Evolutionary conservation across 2,329 filamentous ascomycete species (phyloP).

Genomic region (Cladophialophora psammophila): DNA sequence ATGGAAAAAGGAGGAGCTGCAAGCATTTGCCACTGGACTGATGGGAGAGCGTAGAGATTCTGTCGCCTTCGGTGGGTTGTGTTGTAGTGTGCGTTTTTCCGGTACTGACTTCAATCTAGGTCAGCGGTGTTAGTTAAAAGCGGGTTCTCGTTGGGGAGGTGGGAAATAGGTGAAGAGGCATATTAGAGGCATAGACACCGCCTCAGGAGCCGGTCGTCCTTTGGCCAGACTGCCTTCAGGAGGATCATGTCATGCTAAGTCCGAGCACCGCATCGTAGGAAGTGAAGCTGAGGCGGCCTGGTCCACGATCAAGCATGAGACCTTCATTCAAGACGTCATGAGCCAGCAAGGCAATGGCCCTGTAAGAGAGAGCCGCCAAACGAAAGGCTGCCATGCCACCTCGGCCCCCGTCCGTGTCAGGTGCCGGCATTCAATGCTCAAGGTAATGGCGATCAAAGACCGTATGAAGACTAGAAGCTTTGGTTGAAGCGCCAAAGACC

Average conservation of each 20-base stretch:
- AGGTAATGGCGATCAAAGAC: neutral
- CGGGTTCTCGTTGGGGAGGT: neutral
- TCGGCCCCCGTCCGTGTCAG: neutral
- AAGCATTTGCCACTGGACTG: slow-evolving; percentile 82
- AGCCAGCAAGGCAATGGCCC: neutral
- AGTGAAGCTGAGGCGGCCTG: neutral
- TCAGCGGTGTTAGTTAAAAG: slow-evolving; percentile 22
- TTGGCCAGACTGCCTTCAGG: neutral
- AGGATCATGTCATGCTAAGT: neutral
- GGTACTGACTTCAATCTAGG: slow-evolving; percentile 72
- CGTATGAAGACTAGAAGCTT: neutral
- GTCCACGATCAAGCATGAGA: neutral
- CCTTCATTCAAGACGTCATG: neutral
- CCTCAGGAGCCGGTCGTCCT: neutral
- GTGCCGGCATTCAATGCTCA: neutral
- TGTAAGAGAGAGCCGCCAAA: neutral
- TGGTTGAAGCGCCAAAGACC: neutral
- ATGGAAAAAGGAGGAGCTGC: slow-evolving; percentile 82
- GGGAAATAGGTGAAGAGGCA: neutral
- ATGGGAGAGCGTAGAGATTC: slow-evolving; percentile 89
- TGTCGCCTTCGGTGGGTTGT: slow-evolving; percentile 89
- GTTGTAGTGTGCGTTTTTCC: slow-evolving; percentile 84
- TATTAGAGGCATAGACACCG: neutral
- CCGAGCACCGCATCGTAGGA: neutral
- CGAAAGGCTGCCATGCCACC: neutral